Conservation (phyloP, 305 asterid species). For the Solanum hybrid region DNA sequence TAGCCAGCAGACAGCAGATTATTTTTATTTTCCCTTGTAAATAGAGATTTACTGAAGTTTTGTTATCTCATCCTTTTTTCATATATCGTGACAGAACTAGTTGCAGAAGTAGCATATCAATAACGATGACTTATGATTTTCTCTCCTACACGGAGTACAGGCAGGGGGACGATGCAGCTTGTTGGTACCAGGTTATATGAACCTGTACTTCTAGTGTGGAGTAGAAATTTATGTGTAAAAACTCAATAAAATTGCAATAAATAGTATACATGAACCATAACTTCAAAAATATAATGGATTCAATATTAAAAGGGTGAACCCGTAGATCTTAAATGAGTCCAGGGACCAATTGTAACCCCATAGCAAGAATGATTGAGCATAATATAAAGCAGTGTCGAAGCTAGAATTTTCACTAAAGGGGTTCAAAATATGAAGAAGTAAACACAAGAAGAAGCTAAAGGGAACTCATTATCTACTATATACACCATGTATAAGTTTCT, state of each 20-base stretch:
- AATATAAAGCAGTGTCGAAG: background rate
- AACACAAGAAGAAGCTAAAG: background rate
- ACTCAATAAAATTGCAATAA: background rate
- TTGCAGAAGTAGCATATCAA: background rate
- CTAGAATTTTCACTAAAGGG: background rate
- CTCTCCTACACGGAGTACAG: background rate
- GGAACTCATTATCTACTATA: background rate
- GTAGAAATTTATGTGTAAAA: background rate
- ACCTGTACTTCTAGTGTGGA: background rate
- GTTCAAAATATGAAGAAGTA: background rate
- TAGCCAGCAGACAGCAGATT: background rate
- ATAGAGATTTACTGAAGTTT: background rate
- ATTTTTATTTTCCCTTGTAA: background rate
- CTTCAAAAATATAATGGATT: background rate
- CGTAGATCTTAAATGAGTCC: background rate
- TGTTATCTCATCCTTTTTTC: background rate
- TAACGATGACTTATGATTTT: background rate
- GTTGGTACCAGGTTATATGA: background rate
- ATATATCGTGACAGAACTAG: background rate
- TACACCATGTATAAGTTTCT: background rate
- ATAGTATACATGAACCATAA: background rate
- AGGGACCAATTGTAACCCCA: background rate
- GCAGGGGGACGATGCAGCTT: background rate
- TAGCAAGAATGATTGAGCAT: background rate
- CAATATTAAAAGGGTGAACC: background rate